Conservation (phyloP, 441 rosid species). For the Gossypium trilobum region DNA sequence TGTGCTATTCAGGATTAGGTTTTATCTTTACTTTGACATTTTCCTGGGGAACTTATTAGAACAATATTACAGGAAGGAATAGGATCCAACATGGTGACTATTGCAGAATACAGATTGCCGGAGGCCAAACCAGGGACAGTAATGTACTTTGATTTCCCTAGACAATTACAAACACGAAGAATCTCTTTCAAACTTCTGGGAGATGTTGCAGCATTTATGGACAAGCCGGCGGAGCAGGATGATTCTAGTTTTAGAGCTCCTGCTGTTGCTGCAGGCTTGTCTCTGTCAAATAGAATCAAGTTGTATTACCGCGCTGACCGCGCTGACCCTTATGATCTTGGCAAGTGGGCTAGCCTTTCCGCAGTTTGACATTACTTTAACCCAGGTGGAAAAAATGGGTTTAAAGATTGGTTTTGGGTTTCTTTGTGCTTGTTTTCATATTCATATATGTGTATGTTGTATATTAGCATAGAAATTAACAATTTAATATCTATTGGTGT, state of each 20-base stretch:
- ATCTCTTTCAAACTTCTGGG: conserved; percentile 68
- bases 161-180: conserved; percentile 52
- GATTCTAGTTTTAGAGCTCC: conserved; percentile 40
- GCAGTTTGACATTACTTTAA: conserved; percentile 29
- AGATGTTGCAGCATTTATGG: conserved; percentile 63
- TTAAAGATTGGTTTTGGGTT: conserved; percentile 14
- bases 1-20: background rate
- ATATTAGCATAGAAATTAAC: conserved; percentile 14
- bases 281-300: conserved; percentile 64
- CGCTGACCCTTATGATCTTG: conserved; percentile 74
- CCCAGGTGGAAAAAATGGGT: background rate
- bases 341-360: conserved; percentile 89
- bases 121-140: conserved; percentile 66
- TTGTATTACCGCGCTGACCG: conserved; percentile 66
- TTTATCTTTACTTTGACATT: background rate
- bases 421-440: background rate
- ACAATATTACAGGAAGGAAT: conserved; percentile 43
- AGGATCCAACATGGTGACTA: conserved; percentile 52
- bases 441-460: conserved; percentile 17
- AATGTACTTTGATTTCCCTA: conserved; percentile 81
- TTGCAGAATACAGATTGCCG: conserved; percentile 75
- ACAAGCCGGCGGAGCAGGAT: conserved; percentile 68
- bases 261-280: conserved; percentile 60
- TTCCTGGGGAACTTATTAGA: conserved; percentile 2
- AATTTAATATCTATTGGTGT: conserved; percentile 15